A percentile compares a stretch with the other conserved stretches of the same genome.
phyloP scores from a whole-genome alignment of 2,329 filamentous ascomycete genomes.

The Pyricularia pennisetigena region DNA sequence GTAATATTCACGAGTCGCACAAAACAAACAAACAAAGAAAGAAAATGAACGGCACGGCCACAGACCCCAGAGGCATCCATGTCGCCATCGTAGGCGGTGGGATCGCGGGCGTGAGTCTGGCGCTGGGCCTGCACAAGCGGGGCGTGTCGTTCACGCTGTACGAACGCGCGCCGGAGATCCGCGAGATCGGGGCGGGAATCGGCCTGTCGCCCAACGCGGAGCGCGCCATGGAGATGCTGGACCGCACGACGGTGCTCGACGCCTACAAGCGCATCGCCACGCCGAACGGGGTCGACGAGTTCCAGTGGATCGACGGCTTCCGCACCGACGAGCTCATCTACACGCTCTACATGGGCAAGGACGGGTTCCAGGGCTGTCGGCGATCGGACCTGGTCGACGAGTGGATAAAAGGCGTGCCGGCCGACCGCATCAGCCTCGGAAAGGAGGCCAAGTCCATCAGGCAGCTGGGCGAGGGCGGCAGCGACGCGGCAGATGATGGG shows the following conservation, averaged over 20 bases:
- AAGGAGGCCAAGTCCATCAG: conserved; percentile 22
- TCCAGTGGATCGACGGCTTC: conserved; percentile 30
- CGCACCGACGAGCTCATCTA: conserved; percentile 19
- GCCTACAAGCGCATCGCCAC: conserved; percentile 27
- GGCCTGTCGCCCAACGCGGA: conserved; percentile 42
- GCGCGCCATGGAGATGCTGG: conserved; percentile 29
- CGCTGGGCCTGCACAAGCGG: conserved; percentile 33
- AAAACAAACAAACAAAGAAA: too few species aligned
- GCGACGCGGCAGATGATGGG: neutral
- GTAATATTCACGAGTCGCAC: too few species aligned
- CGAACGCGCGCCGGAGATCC: conserved; percentile 30
- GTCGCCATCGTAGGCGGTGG: conserved; percentile 41
- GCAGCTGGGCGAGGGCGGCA: conserved; percentile 4
- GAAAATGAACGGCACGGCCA: neutral
- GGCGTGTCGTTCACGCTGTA: conserved; percentile 32
- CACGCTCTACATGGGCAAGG: conserved; percentile 25
- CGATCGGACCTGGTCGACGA: conserved; percentile 29
- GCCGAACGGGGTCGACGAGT: conserved; percentile 29
- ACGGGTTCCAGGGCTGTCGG: conserved; percentile 29
- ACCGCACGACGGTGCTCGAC: conserved; percentile 25
- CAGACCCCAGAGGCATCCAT: conserved; percentile 9
- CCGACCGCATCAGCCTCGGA: conserved; percentile 18
- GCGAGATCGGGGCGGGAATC: conserved; percentile 40
- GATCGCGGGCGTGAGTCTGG: conserved; percentile 38
- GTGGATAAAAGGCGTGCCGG: conserved; percentile 22